Conservation (phyloP, 257 asterid genomes). For the Capsicum rhomboideum region DNA sequence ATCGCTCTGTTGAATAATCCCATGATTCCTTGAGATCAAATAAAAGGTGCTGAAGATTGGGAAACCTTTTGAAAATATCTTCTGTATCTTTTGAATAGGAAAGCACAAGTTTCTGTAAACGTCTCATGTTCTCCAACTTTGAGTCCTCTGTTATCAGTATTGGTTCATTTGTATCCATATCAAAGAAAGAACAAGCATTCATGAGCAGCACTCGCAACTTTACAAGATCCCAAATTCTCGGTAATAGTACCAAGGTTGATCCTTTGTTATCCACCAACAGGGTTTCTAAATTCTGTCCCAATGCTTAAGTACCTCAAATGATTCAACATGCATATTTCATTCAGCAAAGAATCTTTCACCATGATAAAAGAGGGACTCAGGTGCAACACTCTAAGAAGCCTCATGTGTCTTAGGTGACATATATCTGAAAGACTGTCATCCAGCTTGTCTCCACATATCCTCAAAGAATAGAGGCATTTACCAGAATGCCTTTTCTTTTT, state of each 20-base stretch:
- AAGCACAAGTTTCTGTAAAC: accelerated
- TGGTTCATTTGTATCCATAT: neutral
- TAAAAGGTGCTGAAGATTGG: accelerated
- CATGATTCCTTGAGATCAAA: neutral
- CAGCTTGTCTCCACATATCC: neutral
- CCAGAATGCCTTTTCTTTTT: neutral
- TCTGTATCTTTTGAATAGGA: neutral
- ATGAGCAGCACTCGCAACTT: accelerated
- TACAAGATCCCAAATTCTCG: neutral
- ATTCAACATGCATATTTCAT: neutral
- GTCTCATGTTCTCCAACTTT: neutral
- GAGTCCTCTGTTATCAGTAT: neutral
- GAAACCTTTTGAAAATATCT: neutral
- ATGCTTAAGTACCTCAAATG: neutral
- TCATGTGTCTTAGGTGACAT: neutral
- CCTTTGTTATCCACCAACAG: accelerated
- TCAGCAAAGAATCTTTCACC: neutral
- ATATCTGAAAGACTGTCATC: neutral
- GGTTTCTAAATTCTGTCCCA: neutral
- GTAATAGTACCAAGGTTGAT: neutral
- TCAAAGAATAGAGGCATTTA: neutral
- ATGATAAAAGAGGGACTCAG: neutral
- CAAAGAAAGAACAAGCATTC: neutral
- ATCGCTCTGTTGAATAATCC: neutral
- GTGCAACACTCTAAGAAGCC: neutral